Evolutionary conservation across 176 grass and related monocot species (phyloP).

Genomic region (Aegilops sharonensis): DNA sequence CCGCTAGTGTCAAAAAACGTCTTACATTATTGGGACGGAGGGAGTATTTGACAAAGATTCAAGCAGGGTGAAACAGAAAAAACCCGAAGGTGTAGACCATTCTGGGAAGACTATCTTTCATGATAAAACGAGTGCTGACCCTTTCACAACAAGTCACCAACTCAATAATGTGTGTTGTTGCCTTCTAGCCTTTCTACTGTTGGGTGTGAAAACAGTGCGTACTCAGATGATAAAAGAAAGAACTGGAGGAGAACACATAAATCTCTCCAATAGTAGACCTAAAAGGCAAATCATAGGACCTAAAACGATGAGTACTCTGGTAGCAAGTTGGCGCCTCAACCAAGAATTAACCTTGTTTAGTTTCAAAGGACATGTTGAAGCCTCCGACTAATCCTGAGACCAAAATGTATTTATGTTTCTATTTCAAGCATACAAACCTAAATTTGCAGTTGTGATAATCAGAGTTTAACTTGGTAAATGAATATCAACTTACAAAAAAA

Average conservation of each 20-base stretch:
- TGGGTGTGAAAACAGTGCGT: not conserved
- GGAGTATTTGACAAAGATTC: not conserved
- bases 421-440: not conserved
- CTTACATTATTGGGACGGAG: too few relatives aligned
- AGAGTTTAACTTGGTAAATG: not conserved
- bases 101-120: not conserved
- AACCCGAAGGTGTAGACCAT: not conserved
- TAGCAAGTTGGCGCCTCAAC: not conserved
- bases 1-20: too few relatives aligned
- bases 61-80: not conserved
- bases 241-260: not conserved
- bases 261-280: not conserved
- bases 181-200: not conserved
- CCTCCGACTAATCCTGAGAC: not conserved
- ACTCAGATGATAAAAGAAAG: not conserved
- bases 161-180: not conserved
- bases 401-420: not conserved
- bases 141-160: not conserved
- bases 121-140: not conserved
- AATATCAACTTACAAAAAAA: too few relatives aligned
- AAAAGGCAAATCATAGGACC: not conserved
- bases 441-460: not conserved
- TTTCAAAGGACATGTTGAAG: not conserved
- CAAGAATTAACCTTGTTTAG: not conserved
- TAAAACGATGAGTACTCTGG: not conserved